Base-by-base conservation (phyloP, 2,329 filamentous ascomycete species). In the Geosmithia putterillii region DNA sequence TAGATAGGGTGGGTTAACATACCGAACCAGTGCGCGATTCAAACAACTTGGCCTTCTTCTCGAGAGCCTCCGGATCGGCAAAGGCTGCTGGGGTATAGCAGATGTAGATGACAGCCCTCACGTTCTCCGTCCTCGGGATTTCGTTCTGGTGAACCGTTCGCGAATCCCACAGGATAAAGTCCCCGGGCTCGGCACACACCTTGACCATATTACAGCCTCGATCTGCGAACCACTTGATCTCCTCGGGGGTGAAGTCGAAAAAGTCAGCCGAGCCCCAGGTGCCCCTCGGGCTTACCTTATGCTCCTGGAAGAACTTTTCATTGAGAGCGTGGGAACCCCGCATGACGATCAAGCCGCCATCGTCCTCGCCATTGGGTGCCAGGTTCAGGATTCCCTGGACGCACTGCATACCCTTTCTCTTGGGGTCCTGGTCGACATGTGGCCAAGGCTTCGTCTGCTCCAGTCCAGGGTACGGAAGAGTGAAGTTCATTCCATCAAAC, bases 401-500 rank as follows among this genome's bases (percentile, higher is more conserved):
- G 42, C 54, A 58, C 21, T 57, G 51, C 9, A 57, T 41, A 7
- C 52, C 56, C 12, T 51, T 42, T 12, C 51, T 46, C 21, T 50
- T 41, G 3, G 57, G 56, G 2, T 48, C 52, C 42, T 59, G 56
- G 37, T 59, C 57, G 8, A 56, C 50, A 42, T 59, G 57, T 3
- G 54, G 54, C 57, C 57, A 58, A 4, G 46, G 43, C 8, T 38
- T 19, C 19, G 22, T 21, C 4, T 21, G 40, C 10, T 22, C 32
- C n/a, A 46, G 28, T 21, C 50, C 48, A n/a, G 35, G 47, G 22
- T 42, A 45, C 18, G 57, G 57, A 32, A 63, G 58, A 3, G 60
- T 58, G 44, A 68, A 57, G 47, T 69, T 69, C 39, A 69, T 49
- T 2, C 57, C 60, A 45, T 70, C 67, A 45, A 69, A 71, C 0